phyloP scores from a whole-genome alignment of 805 yeast genomes.

The Wickerhamia fluorescens region DNA sequence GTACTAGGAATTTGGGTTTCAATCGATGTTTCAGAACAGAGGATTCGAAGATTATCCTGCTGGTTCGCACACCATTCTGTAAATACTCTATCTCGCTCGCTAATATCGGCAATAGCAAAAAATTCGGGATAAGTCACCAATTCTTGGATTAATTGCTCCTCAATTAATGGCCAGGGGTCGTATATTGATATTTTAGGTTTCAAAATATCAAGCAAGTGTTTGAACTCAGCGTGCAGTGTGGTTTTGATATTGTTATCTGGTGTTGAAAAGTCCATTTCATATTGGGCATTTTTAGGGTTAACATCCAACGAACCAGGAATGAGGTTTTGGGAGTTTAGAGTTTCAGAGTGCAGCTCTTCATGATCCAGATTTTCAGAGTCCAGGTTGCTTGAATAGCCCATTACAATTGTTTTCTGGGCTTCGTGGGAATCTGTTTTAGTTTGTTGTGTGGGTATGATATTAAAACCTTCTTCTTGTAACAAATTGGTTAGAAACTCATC shows the following conservation, averaged over 20 bases:
- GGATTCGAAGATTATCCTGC: no score
- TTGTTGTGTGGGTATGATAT: conserved; percentile 4
- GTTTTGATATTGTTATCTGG: no score
- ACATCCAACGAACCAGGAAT: no score
- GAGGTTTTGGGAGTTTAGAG: no score
- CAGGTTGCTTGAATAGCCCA: conserved; percentile 6
- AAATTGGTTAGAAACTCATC: conserved; percentile 10
- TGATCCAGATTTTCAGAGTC: conserved; percentile 4
- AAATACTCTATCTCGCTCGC: conserved; percentile 16
- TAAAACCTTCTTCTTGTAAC: conserved; percentile 14
- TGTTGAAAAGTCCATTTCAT: no score
- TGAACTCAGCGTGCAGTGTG: conserved; percentile 15
- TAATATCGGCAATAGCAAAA: conserved; percentile 15
- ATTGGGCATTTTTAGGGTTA: no score
- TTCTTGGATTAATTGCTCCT: conserved; percentile 26
- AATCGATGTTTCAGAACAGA: neutral
- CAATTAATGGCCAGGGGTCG: conserved; percentile 33
- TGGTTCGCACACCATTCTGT: conserved; percentile 16
- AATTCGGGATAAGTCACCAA: conserved; percentile 22
- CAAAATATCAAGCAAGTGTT: conserved; percentile 17
- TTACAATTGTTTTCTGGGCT: no score
- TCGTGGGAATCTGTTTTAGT: conserved; percentile 3
- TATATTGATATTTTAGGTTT: conserved; percentile 20
- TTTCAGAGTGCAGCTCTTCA: no score
- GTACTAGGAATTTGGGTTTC: neutral